Conservation (phyloP, 1,139 yeast genomes). For the Maudiozyma humilis region DNA sequence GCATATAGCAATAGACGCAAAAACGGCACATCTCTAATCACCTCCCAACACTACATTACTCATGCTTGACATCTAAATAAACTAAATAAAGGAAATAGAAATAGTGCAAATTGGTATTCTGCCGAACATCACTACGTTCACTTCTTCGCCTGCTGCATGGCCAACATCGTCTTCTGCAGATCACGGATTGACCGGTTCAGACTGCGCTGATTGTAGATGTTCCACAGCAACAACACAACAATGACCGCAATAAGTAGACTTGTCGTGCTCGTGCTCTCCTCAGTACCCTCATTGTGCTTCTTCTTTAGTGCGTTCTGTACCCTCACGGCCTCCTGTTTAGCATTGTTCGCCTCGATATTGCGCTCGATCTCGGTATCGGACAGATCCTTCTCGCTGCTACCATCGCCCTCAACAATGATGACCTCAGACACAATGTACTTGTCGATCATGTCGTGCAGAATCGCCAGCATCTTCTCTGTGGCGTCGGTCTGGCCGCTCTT, state of each 20-base stretch:
- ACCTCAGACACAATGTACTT: conserved; percentile 10
- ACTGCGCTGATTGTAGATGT: conserved; percentile 4
- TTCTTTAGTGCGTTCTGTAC: conserved; percentile 1
- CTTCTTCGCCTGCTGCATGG: neutral
- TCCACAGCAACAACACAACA: conserved; percentile 3
- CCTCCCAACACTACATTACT: no score
- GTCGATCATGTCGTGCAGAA: conserved; percentile 15
- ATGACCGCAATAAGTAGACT: neutral
- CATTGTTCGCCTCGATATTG: conserved; percentile 1
- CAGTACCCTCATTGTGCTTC: neutral
- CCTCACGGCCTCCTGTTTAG: neutral
- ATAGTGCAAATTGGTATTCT: neutral
- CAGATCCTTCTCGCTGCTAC: neutral
- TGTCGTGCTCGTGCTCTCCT: neutral
- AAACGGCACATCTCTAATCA: no score
- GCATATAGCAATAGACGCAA: no score
- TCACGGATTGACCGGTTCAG: conserved; percentile 3
- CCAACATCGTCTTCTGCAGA: neutral
- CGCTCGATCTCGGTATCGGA: neutral
- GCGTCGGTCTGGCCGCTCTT: conserved; percentile 79
- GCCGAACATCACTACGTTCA: neutral
- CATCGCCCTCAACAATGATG: conserved; percentile 1
- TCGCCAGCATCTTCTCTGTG: conserved; percentile 25
- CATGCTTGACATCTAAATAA: neutral
- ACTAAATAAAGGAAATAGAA: neutral